Evolutionary conservation across 208 protist genomes (phyloP), one percentile per base, ranked within the genome.

Genomic region (Acanthamoeba royreba): DNA sequence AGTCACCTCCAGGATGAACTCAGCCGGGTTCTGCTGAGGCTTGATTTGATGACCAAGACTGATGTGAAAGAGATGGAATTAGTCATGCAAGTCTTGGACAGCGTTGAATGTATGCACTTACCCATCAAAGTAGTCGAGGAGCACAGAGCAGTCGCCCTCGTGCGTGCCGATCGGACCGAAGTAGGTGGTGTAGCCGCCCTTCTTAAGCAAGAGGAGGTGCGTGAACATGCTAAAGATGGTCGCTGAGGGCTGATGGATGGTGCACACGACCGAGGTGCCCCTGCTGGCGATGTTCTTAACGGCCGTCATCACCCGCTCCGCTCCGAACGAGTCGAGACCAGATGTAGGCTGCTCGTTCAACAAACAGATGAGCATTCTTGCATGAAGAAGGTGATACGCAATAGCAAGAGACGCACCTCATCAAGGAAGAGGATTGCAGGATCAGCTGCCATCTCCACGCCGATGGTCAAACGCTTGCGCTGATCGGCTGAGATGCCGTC

Each of bases 381-480:
- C 28, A 31, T 69, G n/a, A 31, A 72, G 4, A 40, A 8, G 74
- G 5, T 86, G 74, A 4, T 86, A 47, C 28, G 1, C 28, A 13
- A 93, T 25, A 79, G 90, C n/a, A 91, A 66, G 92, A 93, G 0
- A 42, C 88, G 93, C 40, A 86, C 79, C 38, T 96, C 95, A 53
- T 96, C 95, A 2, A 96, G 38, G 46, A 96, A 95, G 0, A 96
- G 17, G 35, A 96, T 35, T 55, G 77, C 47, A 22, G 95, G 95
- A 46, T 95, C 79, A 8, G 95, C 89, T 22, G 95, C 95, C 17
- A 96, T 90, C 49, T 96, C 95, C 49, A 96, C 77, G 42, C 92
- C 94, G 45, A 96, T 96, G 9, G 94, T 93, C 1, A 96, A 91
- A 22, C 94, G 28, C 53, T 96, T 96, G 47, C 94, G 45, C 47